phyloP scores from a whole-genome alignment of 1,139 yeast genomes.

The Geotrichum siamense region DNA sequence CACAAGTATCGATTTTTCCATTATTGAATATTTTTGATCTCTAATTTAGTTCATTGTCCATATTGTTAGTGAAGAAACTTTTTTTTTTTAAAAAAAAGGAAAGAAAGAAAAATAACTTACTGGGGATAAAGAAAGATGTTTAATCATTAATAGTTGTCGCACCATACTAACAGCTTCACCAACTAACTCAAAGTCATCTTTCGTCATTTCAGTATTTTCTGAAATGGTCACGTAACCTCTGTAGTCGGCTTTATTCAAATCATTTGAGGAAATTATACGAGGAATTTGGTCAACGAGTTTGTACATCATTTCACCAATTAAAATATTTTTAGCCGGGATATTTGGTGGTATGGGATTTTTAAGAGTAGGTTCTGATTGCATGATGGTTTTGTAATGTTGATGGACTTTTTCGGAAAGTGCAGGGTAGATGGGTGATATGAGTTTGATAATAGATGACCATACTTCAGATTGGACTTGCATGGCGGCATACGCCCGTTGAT shows the following conservation, averaged over 20 bases:
- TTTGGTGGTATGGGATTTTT: background rate
- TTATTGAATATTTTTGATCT: conserved; percentile 1
- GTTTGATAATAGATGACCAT: background rate
- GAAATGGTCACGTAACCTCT: background rate
- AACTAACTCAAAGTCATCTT: background rate
- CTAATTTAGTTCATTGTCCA: background rate
- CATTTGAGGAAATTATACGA: background rate
- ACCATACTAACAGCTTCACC: background rate
- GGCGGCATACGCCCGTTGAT: background rate
- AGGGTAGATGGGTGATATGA: background rate
- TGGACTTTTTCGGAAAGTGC: background rate
- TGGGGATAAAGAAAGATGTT: background rate
- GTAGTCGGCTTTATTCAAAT: background rate
- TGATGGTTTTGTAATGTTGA: background rate
- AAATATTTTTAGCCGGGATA: background rate
- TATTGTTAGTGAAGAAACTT: background rate
- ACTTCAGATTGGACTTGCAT: background rate
- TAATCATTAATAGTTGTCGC: background rate
- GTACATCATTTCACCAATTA: background rate
- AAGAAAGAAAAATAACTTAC: background rate
- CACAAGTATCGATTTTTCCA: background rate
- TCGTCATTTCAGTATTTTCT: background rate
- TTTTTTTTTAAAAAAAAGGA: background rate
- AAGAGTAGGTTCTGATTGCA: background rate
- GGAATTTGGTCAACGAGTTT: background rate